Conservation (phyloP, 2,329 filamentous ascomycete species). For the Stachybotrys chlorohalonatus region DNA sequence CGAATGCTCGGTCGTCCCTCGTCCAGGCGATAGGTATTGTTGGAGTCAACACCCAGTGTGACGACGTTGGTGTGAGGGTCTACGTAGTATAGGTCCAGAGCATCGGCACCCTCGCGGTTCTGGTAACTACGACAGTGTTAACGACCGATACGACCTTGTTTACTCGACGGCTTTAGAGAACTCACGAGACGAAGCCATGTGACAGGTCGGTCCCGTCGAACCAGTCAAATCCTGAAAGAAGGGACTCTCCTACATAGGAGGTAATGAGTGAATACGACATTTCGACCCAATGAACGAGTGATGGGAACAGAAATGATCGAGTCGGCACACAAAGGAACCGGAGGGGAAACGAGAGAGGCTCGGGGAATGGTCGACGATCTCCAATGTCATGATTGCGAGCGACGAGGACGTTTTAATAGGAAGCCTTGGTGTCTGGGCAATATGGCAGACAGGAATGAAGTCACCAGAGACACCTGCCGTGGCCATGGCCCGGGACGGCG, state of each 20-base stretch:
- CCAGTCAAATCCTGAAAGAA: conserved; percentile 41
- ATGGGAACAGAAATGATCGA: neutral
- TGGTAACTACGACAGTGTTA: conserved; percentile 27
- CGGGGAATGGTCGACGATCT: no score
- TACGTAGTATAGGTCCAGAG: conserved; percentile 30
- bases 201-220: conserved; percentile 49
- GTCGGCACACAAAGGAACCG: neutral
- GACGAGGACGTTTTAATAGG: no score
- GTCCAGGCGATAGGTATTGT: conserved; percentile 23
- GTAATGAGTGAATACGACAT: conserved; percentile 33
- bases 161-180: conserved; percentile 8
- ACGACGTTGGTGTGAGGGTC: conserved; percentile 31
- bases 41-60: conserved; percentile 35
- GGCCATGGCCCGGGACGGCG: neutral
- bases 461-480: neutral
- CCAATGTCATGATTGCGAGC: no score
- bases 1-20: conserved; percentile 52
- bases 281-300: conserved; percentile 3
- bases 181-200: conserved; percentile 58
- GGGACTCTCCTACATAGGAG: conserved; percentile 32
- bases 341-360: neutral
- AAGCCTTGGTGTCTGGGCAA: neutral
- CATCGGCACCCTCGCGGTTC: conserved; percentile 27
- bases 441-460: neutral
- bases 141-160: neutral